These are phyloP conservation scores for Cicer arietinum DNA, from an alignment of 306 rosid genomes.

Conservation along the genomic window DNA sequence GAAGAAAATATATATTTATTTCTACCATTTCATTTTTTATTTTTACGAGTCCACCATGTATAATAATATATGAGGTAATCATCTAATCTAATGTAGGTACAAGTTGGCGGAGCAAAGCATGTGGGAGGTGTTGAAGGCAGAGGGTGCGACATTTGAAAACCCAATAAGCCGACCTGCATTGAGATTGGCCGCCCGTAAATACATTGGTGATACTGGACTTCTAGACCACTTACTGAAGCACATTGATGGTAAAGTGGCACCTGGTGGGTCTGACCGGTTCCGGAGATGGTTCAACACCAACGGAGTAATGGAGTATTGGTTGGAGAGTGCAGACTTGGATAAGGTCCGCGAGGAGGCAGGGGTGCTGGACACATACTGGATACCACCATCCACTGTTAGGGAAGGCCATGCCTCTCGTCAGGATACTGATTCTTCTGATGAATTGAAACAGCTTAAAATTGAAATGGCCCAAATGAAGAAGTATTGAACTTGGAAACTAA, in stretches of 20 bases:
- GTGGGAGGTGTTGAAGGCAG: constrained; percentile 70
- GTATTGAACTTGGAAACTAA: constrained; percentile 50
- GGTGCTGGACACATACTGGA: constrained; percentile 79
- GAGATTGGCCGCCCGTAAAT: constrained; percentile 69
- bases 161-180: constrained; percentile 72
- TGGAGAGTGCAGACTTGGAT: constrained; percentile 77
- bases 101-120: constrained; percentile 67
- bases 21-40: not conserved
- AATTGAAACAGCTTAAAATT: constrained; percentile 65
- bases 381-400: constrained; percentile 56
- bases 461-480: constrained; percentile 77
- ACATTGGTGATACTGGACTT: constrained; percentile 91
- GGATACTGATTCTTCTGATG: constrained; percentile 58
- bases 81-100: constrained; percentile 58
- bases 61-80: constrained; percentile 1
- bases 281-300: constrained; percentile 77
- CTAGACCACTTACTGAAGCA: constrained; percentile 89
- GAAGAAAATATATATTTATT: constrained; percentile 24
- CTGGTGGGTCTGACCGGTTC: constrained; percentile 76
- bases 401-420: constrained; percentile 40
- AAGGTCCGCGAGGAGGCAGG: constrained; percentile 69
- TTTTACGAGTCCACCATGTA: not conserved
- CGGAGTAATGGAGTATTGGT: constrained; percentile 93
- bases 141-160: constrained; percentile 72
- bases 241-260: constrained; percentile 73